Conservation (phyloP, 2,329 filamentous ascomycete species). For the Xylaria polymorpha region DNA sequence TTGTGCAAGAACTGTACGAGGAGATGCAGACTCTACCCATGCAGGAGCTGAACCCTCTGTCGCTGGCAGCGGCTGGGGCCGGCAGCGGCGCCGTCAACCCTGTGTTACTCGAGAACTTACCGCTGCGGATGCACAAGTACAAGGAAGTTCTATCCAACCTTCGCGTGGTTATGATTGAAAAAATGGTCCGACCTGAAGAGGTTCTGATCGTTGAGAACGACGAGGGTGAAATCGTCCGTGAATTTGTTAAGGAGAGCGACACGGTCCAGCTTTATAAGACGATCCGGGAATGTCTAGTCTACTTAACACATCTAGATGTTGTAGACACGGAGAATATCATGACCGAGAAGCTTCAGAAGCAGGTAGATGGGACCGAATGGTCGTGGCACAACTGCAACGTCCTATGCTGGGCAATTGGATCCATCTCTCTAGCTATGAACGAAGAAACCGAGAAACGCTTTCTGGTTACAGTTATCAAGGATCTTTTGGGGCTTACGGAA, state of each 20-base stretch:
- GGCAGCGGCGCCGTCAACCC: slow-evolving; percentile 89
- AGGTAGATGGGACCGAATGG: slow-evolving; percentile 96
- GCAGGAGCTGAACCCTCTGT: slow-evolving; percentile 89
- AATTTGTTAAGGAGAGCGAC: slow-evolving; percentile 99
- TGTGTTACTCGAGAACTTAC: slow-evolving; percentile 85
- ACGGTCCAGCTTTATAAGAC: slow-evolving; percentile 99
- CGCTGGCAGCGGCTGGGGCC: slow-evolving; percentile 78
- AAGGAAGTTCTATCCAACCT: slow-evolving; percentile 93
- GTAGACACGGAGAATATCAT: slow-evolving; percentile 98
- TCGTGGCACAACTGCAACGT: slow-evolving; percentile 99
- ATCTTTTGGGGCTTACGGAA: slow-evolving; percentile 93
- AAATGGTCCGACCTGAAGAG: slow-evolving; percentile 98
- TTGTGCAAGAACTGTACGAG: slow-evolving; percentile 97
- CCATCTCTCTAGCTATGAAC: slow-evolving; percentile 98
- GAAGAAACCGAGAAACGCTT: slow-evolving; percentile 99
- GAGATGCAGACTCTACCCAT: slow-evolving; percentile 98
- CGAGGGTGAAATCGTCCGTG: slow-evolving; percentile 97
- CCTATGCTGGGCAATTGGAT: slow-evolving; percentile 98
- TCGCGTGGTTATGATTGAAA: slow-evolving; percentile 98
- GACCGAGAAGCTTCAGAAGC: slow-evolving; percentile 96
- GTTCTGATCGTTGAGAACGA: slow-evolving; percentile 99
- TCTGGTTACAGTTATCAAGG: slow-evolving; percentile 98
- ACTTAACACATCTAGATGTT: slow-evolving; percentile 96
- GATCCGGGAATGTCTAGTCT: slow-evolving; percentile 95
- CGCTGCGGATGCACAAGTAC: slow-evolving; percentile 98